Conservation (phyloP, 495 filamentous ascomycete species). For the Penicillium dipodomyicola region DNA sequence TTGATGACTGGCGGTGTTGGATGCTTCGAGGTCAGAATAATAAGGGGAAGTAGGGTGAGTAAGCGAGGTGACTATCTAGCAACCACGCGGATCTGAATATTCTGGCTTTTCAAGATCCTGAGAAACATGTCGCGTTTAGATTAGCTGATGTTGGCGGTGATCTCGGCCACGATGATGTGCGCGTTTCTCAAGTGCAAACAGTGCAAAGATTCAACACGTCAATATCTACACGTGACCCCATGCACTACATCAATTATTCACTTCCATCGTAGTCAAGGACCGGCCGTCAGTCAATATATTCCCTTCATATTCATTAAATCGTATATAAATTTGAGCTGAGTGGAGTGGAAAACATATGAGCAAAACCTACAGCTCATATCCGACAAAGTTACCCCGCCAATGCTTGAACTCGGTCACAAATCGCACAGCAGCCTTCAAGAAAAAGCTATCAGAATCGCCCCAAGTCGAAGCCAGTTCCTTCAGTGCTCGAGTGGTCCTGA, state of each 20-base stretch:
- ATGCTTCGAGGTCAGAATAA: not conserved
- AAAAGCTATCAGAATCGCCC: slow-evolving; percentile 76
- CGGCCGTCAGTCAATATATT: not conserved
- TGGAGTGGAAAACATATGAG: not conserved
- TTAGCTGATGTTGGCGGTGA: not conserved
- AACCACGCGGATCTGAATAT: not conserved
- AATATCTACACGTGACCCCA: not conserved
- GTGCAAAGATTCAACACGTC: not conserved
- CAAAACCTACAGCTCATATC: slow-evolving; percentile 2
- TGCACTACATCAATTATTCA: not conserved
- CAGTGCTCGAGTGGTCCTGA: slow-evolving; percentile 77
- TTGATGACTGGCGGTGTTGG: not conserved
- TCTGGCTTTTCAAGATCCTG: not conserved
- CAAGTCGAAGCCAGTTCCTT: slow-evolving; percentile 74
- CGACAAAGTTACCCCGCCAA: slow-evolving; percentile 62
- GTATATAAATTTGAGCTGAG: not conserved
- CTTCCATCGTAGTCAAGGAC: not conserved
- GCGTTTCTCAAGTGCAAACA: slow-evolving; percentile 1
- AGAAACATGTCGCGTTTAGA: not conserved
- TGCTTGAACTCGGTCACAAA: slow-evolving; percentile 76
- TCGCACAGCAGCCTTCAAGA: slow-evolving; percentile 72
- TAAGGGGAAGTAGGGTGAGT: not conserved
- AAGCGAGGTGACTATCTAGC: not conserved
- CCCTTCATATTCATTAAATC: not conserved
- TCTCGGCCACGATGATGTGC: not conserved